phyloP scores from a whole-genome alignment of 768 basidiomycete species.

The Lactifluus echinatus region DNA sequence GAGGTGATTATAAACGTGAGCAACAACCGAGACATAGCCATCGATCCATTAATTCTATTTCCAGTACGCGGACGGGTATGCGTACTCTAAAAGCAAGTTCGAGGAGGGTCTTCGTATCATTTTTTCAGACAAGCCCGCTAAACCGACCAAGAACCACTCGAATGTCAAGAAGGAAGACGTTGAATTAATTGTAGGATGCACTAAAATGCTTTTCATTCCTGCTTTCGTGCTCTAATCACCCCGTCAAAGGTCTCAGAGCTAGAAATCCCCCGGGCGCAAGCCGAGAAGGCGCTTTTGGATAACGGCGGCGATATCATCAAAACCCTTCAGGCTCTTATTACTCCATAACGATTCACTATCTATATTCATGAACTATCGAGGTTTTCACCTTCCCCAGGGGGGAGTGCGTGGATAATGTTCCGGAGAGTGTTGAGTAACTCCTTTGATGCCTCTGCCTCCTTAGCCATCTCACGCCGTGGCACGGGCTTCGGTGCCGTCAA shows the following conservation, averaged over 20 bases:
- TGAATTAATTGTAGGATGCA: conserved; percentile 47
- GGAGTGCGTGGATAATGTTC: neutral
- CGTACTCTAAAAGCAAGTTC: conserved; percentile 59
- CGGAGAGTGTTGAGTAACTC: conserved; percentile 6
- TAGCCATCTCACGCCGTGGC: neutral
- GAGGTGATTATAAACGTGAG: conserved; percentile 62
- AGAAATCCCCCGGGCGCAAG: conserved; percentile 48
- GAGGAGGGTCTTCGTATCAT: conserved; percentile 55
- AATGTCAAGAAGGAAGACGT: conserved; percentile 51
- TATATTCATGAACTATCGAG: neutral
- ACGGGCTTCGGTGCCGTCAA: neutral
- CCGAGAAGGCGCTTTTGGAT: conserved; percentile 48
- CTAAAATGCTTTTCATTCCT: conserved; percentile 3
- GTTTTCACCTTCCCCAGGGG: neutral
- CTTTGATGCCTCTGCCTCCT: neutral
- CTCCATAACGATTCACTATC: conserved; percentile 5
- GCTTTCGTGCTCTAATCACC: neutral
- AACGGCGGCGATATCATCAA: conserved; percentile 45
- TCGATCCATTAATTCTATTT: neutral
- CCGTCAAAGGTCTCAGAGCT: conserved; percentile 52
- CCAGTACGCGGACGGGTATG: conserved; percentile 57
- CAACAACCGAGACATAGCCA: conserved; percentile 1
- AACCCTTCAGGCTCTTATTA: conserved; percentile 32
- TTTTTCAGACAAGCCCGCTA: conserved; percentile 47
- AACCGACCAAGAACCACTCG: conserved; percentile 33